Percentiles rank a stretch among this genome's conserved stretches.
phyloP scores from a whole-genome alignment of 441 rosid genomes.

The Francoa sonchifolia region DNA sequence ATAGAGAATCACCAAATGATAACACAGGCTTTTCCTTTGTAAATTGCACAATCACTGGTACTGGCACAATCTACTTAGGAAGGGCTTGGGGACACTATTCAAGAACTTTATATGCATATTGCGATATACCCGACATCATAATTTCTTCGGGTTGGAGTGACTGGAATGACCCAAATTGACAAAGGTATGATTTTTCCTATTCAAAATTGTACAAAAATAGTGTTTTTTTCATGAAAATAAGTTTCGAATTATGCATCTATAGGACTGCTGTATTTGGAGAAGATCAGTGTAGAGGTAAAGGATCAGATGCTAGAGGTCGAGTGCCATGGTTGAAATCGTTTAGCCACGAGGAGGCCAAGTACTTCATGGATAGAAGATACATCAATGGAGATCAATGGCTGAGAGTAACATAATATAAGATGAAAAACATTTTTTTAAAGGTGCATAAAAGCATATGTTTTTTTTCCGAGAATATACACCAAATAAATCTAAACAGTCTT shows the following conservation, averaged over 20 bases:
- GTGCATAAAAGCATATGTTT: no score
- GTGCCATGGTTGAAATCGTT: constrained; percentile 65
- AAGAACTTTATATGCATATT: constrained; percentile 58
- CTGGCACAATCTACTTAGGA: constrained; percentile 62
- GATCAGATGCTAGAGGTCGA: constrained; percentile 46
- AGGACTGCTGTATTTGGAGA: constrained; percentile 74
- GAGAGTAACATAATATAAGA: no score
- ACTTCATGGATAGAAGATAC: constrained; percentile 44
- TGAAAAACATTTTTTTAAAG: no score
- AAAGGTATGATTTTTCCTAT: constrained; percentile 24
- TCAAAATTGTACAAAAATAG: background rate
- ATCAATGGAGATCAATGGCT: constrained; percentile 76
- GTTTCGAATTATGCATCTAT: constrained; percentile 8
- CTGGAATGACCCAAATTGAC: constrained; percentile 54
- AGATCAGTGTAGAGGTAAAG: constrained; percentile 60
- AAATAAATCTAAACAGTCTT: no score
- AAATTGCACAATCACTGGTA: constrained; percentile 55
- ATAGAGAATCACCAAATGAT: constrained; percentile 47
- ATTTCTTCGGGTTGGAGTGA: constrained; percentile 81
- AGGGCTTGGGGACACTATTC: constrained; percentile 93
- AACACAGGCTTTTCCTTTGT: constrained; percentile 78
- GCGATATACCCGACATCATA: constrained; percentile 46
- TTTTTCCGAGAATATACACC: no score
- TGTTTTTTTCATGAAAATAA: background rate
- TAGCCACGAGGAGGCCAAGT: constrained; percentile 36